Conservation (phyloP, 768 basidiomycete genomes). For the Suillus subalutaceus region DNA sequence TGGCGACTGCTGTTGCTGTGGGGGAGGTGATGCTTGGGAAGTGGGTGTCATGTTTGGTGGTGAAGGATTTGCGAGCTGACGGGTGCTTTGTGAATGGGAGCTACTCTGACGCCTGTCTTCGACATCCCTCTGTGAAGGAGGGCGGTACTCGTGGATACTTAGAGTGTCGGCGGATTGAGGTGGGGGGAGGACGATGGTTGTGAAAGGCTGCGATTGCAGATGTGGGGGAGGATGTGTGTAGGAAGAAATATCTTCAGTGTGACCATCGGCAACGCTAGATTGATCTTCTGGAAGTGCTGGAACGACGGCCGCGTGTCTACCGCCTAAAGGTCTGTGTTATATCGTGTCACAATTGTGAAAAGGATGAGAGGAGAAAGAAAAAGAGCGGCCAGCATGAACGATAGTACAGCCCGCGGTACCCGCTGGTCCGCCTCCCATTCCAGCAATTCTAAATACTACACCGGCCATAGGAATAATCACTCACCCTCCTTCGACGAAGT, state of each 20-base stretch:
- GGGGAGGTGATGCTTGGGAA: constrained; percentile 24
- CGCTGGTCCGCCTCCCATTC: constrained; percentile 6
- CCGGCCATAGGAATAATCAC: constrained; percentile 31
- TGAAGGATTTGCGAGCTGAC: constrained; percentile 22
- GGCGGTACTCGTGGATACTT: constrained; percentile 36
- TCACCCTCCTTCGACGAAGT: constrained; percentile 84
- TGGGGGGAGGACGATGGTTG: constrained; percentile 35
- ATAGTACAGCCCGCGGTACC: constrained; percentile 1
- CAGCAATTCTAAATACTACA: constrained; percentile 5
- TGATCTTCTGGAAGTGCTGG: constrained; percentile 81
- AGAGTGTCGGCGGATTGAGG: constrained; percentile 30
- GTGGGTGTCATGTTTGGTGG: constrained; percentile 25
- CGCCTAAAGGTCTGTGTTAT: constrained; percentile 66
- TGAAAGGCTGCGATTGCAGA: constrained; percentile 27
- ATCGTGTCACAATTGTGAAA: constrained; percentile 36
- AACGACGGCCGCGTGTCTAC: constrained; percentile 80
- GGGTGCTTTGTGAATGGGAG: constrained; percentile 17
- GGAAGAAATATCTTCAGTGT: constrained; percentile 25
- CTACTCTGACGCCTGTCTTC: constrained; percentile 23
- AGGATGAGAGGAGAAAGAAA: constrained; percentile 29
- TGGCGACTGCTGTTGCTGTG: constrained; percentile 24
- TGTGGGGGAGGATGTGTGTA: constrained; percentile 26
- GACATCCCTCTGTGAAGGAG: constrained; percentile 24
- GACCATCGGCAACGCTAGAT: constrained; percentile 21
- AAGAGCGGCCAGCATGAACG: constrained; percentile 20